phyloP scores from a whole-genome alignment of 345 rosid genomes.

The Luvunga scandens region DNA sequence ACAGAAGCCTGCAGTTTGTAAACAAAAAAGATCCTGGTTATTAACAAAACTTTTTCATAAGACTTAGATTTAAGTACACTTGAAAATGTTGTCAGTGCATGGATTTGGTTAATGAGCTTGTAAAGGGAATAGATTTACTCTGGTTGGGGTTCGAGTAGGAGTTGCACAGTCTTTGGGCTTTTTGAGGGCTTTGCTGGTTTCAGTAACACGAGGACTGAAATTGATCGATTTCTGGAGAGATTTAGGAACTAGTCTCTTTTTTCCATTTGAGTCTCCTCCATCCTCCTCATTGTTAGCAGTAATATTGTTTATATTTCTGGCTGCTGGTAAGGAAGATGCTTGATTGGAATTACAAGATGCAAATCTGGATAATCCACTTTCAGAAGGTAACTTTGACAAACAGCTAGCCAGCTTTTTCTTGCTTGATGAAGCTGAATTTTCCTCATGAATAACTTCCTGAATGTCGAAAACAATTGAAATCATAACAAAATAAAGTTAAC shows the following conservation, averaged over 20 bases:
- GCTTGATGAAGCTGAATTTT: constrained; percentile 25
- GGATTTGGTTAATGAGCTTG: not conserved
- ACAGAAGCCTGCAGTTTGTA: constrained; percentile 45
- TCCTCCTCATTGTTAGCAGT: constrained; percentile 22
- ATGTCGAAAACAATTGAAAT: constrained; percentile 8
- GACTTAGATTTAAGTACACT: not conserved
- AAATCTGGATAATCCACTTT: constrained; percentile 25
- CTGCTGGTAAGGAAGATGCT: constrained; percentile 21
- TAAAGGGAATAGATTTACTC: constrained; percentile 30
- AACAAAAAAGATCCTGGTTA: constrained; percentile 7
- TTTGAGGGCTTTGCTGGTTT: constrained; percentile 33
- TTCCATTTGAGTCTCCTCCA: constrained; percentile 19
- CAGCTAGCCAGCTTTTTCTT: constrained; percentile 40
- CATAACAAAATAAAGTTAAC: constrained; percentile 10
- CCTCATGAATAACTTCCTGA: constrained; percentile 35
- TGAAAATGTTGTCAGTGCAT: not conserved
- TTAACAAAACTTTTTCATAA: not conserved
- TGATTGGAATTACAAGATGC: constrained; percentile 29
- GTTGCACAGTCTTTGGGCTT: constrained; percentile 33
- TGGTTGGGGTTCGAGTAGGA: constrained; percentile 36
- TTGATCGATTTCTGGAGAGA: constrained; percentile 48
- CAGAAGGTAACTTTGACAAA: constrained; percentile 27
- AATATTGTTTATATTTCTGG: constrained; percentile 28
- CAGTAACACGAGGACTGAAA: constrained; percentile 32
- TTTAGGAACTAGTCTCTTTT: constrained; percentile 38